Percentiles rank a stretch among this genome's conserved stretches.
Conservation (phyloP, 1,284 basidiomycete species). For the Phlebopus sp. region DNA sequence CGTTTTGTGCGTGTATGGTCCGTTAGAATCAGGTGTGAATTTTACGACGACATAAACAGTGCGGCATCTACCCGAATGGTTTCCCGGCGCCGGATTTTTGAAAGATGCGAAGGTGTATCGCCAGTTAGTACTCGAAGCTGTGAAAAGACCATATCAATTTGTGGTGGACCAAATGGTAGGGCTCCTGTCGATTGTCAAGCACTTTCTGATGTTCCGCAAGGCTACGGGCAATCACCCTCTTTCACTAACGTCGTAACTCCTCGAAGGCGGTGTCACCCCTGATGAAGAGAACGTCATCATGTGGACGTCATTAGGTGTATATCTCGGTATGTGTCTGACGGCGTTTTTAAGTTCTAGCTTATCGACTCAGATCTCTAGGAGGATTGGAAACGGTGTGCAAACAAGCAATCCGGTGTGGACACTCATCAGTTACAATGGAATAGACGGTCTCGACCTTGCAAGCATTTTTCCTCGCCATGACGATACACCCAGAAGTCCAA, state of each 20-base stretch:
- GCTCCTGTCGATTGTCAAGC: not conserved
- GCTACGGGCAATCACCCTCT: constrained; percentile 35
- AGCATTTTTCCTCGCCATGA: constrained; percentile 28
- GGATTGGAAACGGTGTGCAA: constrained; percentile 21
- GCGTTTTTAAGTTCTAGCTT: too few species aligned
- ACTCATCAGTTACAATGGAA: not conserved
- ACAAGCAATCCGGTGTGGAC: constrained; percentile 6
- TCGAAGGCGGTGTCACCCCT: constrained; percentile 10
- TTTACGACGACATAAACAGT: constrained; percentile 25
- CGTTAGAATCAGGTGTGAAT: not conserved
- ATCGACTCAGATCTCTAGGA: too few species aligned
- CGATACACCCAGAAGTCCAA: constrained; percentile 24
- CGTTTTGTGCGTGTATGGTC: constrained; percentile 21
- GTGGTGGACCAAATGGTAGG: constrained; percentile 41
- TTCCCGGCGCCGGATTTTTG: constrained; percentile 48
- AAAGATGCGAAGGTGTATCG: constrained; percentile 37
- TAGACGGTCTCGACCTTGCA: constrained; percentile 39
- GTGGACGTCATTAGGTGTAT: constrained; percentile 15
- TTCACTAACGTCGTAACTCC: constrained; percentile 35
- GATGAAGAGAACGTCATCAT: constrained; percentile 28
- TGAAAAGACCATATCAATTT: constrained; percentile 37
- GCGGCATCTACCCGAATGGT: constrained; percentile 45
- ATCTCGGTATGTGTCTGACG: constrained; percentile 9
- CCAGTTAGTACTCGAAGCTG: constrained; percentile 29
- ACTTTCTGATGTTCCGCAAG: constrained; percentile 21